A percentile compares a stretch with the other conserved stretches of the same genome.
Evolutionary conservation across 768 basidiomycete genomes (phyloP).

Genomic region (Lentinula guzmanii): DNA sequence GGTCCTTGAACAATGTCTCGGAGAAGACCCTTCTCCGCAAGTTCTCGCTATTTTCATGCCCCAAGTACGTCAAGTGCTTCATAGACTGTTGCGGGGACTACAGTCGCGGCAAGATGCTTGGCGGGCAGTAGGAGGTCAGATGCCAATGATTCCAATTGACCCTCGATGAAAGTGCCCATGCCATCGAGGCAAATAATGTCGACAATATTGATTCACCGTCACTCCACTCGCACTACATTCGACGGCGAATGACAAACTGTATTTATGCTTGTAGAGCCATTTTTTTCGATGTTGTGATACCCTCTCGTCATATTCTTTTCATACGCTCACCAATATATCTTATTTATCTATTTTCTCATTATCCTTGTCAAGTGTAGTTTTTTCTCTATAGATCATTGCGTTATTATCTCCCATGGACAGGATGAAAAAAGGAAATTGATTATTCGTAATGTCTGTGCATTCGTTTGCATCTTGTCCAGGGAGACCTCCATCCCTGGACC

Average conservation of each 20-base stretch:
- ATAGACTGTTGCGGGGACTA: constrained; percentile 3
- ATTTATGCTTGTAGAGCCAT: too few species aligned
- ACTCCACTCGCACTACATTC: not conserved
- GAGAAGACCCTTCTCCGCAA: constrained; percentile 8
- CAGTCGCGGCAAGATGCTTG: constrained; percentile 7
- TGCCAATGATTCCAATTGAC: constrained; percentile 6
- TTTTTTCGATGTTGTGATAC: not conserved
- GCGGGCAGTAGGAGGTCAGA: constrained; percentile 7
- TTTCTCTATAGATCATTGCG: not conserved
- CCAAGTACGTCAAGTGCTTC: constrained; percentile 6
- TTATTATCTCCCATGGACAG: not conserved
- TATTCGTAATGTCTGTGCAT: not conserved
- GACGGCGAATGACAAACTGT: not conserved
- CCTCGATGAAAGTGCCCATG: not conserved
- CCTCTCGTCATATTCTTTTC: not conserved
- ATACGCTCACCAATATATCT: not conserved
- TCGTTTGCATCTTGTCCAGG: too few species aligned
- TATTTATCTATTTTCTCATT: not conserved
- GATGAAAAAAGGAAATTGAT: not conserved
- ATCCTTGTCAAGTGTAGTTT: not conserved
- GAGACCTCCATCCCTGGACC: too few species aligned
- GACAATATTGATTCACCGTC: not conserved
- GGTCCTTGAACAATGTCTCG: constrained; percentile 9
- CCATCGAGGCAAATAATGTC: too few species aligned
- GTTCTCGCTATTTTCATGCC: constrained; percentile 8